Conservation (phyloP, 2,329 filamentous ascomycete species). For the Penicillium palitans region DNA sequence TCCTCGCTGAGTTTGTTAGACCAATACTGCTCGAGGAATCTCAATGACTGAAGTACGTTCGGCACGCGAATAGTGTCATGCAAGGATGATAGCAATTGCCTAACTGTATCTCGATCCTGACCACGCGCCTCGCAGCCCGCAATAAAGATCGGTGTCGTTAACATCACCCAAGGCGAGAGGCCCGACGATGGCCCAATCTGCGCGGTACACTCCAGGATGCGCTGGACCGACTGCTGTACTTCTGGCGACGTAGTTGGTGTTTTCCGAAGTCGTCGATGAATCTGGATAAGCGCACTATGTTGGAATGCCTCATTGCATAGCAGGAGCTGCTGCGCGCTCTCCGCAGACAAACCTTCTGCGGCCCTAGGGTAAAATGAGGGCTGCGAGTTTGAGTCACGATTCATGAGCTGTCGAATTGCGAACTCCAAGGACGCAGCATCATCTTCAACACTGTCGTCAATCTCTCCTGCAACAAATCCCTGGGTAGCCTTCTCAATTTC, state of each 20-base stretch:
- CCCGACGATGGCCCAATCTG: constrained; percentile 42
- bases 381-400: constrained; percentile 28
- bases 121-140: constrained; percentile 45
- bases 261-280: constrained; percentile 41
- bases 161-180: constrained; percentile 44
- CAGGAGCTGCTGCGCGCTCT: constrained; percentile 38
- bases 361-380: constrained; percentile 41
- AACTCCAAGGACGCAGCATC: constrained; percentile 37
- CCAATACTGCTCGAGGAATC: constrained; percentile 45
- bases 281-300: constrained; percentile 46
- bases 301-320: constrained; percentile 48
- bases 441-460: constrained; percentile 26
- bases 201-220: constrained; percentile 42
- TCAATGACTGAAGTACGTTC: constrained; percentile 44
- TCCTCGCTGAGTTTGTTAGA: constrained; percentile 34
- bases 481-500: constrained; percentile 15
- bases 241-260: constrained; percentile 31
- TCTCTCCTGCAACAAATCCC: constrained; percentile 20
- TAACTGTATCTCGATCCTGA: constrained; percentile 38
- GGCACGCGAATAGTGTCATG: constrained; percentile 44
- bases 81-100: constrained; percentile 34
- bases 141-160: constrained; percentile 47
- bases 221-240: constrained; percentile 39
- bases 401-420: constrained; percentile 38
- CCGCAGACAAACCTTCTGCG: constrained; percentile 33